Evolutionary conservation across 163 green algal species (phyloP).

Genomic region (Scenedesmus sp.): DNA sequence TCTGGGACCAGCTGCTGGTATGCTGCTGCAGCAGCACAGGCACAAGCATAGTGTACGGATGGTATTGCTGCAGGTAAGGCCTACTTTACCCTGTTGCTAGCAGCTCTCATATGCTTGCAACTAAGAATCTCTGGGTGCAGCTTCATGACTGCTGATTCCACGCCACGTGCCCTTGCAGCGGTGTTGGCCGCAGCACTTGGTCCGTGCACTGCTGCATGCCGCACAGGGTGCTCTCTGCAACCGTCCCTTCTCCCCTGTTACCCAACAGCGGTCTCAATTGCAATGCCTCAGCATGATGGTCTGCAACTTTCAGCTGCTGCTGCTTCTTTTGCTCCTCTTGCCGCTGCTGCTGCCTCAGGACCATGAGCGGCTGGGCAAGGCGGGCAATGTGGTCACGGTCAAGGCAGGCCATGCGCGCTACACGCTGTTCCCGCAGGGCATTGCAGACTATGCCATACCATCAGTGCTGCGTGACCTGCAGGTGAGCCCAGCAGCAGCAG

Average conservation of each 20-base stretch:
- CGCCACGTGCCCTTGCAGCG: too few species aligned
- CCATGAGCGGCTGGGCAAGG: constrained; percentile 35
- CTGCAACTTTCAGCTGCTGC: not conserved
- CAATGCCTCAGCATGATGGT: not conserved
- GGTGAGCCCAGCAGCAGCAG: constrained; percentile 16
- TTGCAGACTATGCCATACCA: constrained; percentile 52
- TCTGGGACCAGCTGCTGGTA: not conserved
- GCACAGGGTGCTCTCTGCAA: too few species aligned
- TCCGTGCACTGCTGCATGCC: too few species aligned
- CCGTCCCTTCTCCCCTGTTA: too few species aligned
- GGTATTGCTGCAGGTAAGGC: constrained; percentile 49
- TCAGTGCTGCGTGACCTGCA: constrained; percentile 21
- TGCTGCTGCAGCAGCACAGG: constrained; percentile 27
- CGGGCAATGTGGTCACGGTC: constrained; percentile 30
- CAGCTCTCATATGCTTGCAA: too few species aligned
- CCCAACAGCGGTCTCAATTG: too few species aligned
- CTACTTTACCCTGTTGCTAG: too few species aligned
- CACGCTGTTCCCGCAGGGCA: constrained; percentile 31
- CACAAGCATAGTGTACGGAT: constrained; percentile 46
- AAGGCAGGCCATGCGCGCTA: constrained; percentile 37
- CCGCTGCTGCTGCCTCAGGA: constrained; percentile 25
- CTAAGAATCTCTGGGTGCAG: not conserved
- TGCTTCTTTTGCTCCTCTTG: not conserved
- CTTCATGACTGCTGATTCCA: too few species aligned
- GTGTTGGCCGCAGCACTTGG: not conserved